phyloP scores from a whole-genome alignment of 2,329 filamentous ascomycete genomes.

The Harringtonia lauricola region DNA sequence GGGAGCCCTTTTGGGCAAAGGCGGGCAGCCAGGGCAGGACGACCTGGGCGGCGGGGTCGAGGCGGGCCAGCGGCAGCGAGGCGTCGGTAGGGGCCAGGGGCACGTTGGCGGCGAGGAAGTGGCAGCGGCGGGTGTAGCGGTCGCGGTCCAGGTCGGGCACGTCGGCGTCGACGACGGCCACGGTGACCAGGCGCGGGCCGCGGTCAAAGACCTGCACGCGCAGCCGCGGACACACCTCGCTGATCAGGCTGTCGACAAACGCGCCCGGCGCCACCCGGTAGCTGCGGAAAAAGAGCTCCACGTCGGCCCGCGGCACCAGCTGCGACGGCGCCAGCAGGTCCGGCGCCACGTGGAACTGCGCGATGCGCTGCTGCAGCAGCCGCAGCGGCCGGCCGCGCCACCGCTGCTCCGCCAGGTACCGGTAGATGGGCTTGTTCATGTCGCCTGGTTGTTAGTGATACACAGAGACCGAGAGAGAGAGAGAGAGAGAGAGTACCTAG shows the following conservation, averaged over 20 bases:
- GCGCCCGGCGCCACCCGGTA: conserved; percentile 64
- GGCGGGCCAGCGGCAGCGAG: conserved; percentile 52
- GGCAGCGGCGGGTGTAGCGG: conserved; percentile 68
- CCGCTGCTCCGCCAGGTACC: conserved; percentile 73
- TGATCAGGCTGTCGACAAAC: conserved; percentile 63
- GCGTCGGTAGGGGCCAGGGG: conserved; percentile 40
- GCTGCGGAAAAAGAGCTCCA: conserved; percentile 69
- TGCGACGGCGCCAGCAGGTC: conserved; percentile 61
- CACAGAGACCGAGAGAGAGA: too few species aligned
- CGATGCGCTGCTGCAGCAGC: conserved; percentile 73
- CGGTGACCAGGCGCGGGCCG: conserved; percentile 69
- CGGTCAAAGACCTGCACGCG: conserved; percentile 77
- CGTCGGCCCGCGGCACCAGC: conserved; percentile 67
- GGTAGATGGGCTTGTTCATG: conserved; percentile 94
- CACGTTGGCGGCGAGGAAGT: conserved; percentile 68
- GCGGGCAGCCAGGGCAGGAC: conserved; percentile 75
- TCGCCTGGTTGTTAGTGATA: conserved; percentile 48
- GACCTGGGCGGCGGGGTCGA: conserved; percentile 51
- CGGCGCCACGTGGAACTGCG: conserved; percentile 77
- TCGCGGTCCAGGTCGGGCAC: conserved; percentile 71
- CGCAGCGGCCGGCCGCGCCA: conserved; percentile 77
- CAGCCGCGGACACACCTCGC: conserved; percentile 63
- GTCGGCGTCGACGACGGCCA: conserved; percentile 83
- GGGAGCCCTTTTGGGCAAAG: conserved; percentile 77
- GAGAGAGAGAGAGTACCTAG: conserved; percentile 43